Evolutionary conservation across 2,329 filamentous ascomycete genomes (phyloP).

Genomic region (Magnaporthiopsis incrustans): DNA sequence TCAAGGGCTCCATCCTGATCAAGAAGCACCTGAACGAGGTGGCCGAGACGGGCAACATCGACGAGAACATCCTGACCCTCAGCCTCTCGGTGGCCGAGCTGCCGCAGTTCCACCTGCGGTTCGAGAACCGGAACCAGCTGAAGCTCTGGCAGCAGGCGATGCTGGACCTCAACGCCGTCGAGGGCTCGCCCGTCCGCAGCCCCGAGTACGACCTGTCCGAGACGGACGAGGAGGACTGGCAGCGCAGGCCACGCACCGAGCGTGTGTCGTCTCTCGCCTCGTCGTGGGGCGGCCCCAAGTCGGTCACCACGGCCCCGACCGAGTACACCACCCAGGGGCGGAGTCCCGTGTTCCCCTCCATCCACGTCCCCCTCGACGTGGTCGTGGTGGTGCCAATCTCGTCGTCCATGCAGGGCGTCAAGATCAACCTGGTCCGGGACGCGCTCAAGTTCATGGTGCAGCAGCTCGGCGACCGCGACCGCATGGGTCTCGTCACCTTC

Average conservation of each 20-base stretch:
- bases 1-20: slow-evolving; percentile 96
- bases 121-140: slow-evolving; percentile 73
- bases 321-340: slow-evolving; percentile 75
- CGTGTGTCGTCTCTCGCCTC: slow-evolving; percentile 72
- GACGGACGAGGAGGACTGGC: slow-evolving; percentile 80
- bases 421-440: slow-evolving; percentile 90
- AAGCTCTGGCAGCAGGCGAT: slow-evolving; percentile 88
- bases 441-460: slow-evolving; percentile 86
- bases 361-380: slow-evolving; percentile 89
- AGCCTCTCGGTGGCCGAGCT: slow-evolving; percentile 87
- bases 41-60: slow-evolving; percentile 55
- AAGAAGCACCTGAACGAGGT: slow-evolving; percentile 96
- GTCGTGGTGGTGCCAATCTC: slow-evolving; percentile 96
- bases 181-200: slow-evolving; percentile 54
- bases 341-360: slow-evolving; percentile 39
- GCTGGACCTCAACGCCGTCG: slow-evolving; percentile 69
- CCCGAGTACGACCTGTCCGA: slow-evolving; percentile 77
- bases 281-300: slow-evolving; percentile 72
- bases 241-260: slow-evolving; percentile 13
- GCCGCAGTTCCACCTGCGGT: slow-evolving; percentile 88
- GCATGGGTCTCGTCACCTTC: slow-evolving; percentile 96
- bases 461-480: slow-evolving; percentile 82
- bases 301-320: slow-evolving; percentile 79
- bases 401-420: slow-evolving; percentile 98
- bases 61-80: slow-evolving; percentile 80